Evolutionary conservation across 2,329 filamentous ascomycete genomes (phyloP).

Genomic region (Aspergillus pseudoterreus): DNA sequence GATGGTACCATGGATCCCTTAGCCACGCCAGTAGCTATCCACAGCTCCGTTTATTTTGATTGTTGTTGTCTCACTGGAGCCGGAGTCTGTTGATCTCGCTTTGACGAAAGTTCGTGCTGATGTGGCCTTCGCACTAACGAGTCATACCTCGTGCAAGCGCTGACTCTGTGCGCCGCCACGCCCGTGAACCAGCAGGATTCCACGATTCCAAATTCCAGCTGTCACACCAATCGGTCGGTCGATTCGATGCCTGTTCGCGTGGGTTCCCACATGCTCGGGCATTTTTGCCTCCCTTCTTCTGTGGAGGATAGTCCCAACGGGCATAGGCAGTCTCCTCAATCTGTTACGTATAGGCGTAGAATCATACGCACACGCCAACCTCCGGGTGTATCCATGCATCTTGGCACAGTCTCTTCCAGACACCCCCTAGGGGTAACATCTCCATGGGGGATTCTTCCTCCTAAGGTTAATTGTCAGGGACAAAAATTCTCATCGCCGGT

Average conservation of each 20-base stretch:
- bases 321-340: background rate
- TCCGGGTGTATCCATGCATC: background rate
- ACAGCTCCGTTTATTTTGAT: conserved; percentile 3
- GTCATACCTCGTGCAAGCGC: background rate
- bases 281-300: background rate
- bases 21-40: background rate
- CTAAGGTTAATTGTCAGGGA: background rate
- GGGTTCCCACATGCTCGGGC: background rate
- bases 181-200: background rate
- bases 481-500: too few relatives aligned
- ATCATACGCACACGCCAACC: background rate
- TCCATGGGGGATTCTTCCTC: background rate
- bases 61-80: conserved; percentile 2
- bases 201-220: background rate
- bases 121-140: too few relatives aligned
- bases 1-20: too few relatives aligned
- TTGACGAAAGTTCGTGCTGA: background rate
- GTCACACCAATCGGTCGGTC: background rate
- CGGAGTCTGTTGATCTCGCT: conserved; percentile 4
- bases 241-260: too few relatives aligned
- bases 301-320: background rate
- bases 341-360: background rate
- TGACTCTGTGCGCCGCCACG: background rate
- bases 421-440: too few relatives aligned
- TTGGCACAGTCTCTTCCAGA: too few relatives aligned